Conservation (phyloP, 257 asterid genomes). For the Ligustrum vulgare region DNA sequence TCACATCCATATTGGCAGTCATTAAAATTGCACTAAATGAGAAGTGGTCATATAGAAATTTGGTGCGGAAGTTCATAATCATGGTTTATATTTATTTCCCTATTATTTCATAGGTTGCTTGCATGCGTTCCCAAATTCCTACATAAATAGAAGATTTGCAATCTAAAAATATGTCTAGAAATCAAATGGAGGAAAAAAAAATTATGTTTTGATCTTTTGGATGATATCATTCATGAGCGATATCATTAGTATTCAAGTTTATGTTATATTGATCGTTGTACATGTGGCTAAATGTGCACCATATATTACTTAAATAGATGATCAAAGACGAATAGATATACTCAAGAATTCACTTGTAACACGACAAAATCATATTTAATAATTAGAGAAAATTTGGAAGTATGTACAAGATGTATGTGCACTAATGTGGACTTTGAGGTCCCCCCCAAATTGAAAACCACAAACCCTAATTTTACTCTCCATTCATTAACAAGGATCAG, state of each 20-base stretch:
- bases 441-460: slow-evolving; percentile 20
- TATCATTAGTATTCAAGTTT: background rate
- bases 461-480: slow-evolving; percentile 16
- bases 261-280: background rate
- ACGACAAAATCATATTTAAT: slow-evolving; percentile 18
- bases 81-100: slow-evolving; percentile 27
- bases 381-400: slow-evolving; percentile 15
- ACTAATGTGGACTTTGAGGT: background rate
- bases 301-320: background rate
- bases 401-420: slow-evolving; percentile 40
- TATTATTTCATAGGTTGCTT: slow-evolving; percentile 24
- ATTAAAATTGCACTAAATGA: slow-evolving; percentile 46
- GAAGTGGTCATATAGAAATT: slow-evolving; percentile 41
- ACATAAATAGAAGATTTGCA: background rate
- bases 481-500: background rate
- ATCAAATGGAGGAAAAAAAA: background rate
- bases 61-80: slow-evolving; percentile 45
- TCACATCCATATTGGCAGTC: slow-evolving; percentile 41
- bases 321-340: background rate
- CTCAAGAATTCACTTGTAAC: slow-evolving; percentile 25
- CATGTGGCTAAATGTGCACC: background rate
- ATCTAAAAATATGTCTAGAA: background rate
- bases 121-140: slow-evolving; percentile 28
- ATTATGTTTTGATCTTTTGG: background rate
- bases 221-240: too few relatives aligned